A percentile compares a stretch with the other conserved stretches of the same genome.
phyloP scores from a whole-genome alignment of 306 rosid species.

The Canavalia gladiata region DNA sequence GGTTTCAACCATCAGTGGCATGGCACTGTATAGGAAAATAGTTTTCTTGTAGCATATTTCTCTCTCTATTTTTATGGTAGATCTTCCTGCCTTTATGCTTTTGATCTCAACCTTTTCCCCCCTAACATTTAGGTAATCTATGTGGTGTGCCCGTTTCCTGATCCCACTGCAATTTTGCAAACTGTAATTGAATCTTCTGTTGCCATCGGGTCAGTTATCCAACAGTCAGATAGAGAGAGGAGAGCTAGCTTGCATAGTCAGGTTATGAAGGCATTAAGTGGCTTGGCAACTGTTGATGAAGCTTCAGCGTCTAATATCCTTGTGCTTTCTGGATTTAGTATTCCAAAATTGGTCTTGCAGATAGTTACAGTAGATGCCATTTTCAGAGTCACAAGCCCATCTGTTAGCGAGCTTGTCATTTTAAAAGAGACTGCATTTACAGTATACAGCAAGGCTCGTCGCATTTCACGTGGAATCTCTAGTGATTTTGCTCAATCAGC shows the following conservation, averaged over 20 bases:
- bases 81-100: slow-evolving; percentile 25
- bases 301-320: slow-evolving; percentile 84
- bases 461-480: slow-evolving; percentile 84
- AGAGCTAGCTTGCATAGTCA: slow-evolving; percentile 82
- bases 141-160: slow-evolving; percentile 99
- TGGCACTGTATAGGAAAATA: slow-evolving; percentile 25
- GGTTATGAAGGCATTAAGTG: slow-evolving; percentile 92
- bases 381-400: slow-evolving; percentile 93
- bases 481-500: slow-evolving; percentile 73
- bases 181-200: slow-evolving; percentile 92
- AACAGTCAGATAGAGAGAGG: slow-evolving; percentile 88
- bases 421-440: slow-evolving; percentile 96
- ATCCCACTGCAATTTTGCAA: slow-evolving; percentile 90
- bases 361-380: slow-evolving; percentile 94
- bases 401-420: slow-evolving; percentile 83
- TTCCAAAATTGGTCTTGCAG: slow-evolving; percentile 92
- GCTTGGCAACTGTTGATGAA: slow-evolving; percentile 95
- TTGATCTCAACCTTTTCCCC: slow-evolving; percentile 40
- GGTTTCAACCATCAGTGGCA: slow-evolving; percentile 13
- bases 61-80: slow-evolving; percentile 13
- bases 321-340: slow-evolving; percentile 86
- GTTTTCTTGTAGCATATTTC: slow-evolving; percentile 9
- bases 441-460: slow-evolving; percentile 93
- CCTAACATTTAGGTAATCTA: slow-evolving; percentile 77
- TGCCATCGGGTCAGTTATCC: slow-evolving; percentile 88